phyloP scores from a whole-genome alignment of 140 eudicot species.

The Stevia rebaudiana region DNA sequence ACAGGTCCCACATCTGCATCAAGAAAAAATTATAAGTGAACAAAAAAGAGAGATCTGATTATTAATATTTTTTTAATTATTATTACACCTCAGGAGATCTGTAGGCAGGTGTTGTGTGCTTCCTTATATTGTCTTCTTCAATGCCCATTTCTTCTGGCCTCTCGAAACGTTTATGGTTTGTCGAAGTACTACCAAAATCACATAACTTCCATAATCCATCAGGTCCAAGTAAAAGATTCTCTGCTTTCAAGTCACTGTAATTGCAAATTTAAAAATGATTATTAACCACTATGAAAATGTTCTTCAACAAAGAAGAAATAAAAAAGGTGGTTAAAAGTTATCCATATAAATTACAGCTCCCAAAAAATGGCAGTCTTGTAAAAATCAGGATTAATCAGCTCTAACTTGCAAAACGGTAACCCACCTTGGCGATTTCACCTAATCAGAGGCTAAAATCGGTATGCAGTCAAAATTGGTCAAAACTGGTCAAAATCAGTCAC shows the following conservation, averaged over 20 bases:
- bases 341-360: conserved; percentile 19
- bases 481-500: too few species aligned
- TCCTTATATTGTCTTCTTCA: conserved; percentile 95
- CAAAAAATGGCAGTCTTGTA: too few species aligned
- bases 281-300: not conserved
- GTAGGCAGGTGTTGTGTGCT: conserved; percentile 97
- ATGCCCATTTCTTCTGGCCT: conserved; percentile 99
- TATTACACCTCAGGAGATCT: conserved; percentile 91
- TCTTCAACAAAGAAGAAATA: conserved; percentile 1
- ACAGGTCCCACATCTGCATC: conserved; percentile 93
- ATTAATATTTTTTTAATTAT: not conserved
- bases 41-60: not conserved
- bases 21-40: conserved; percentile 25
- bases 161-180: conserved; percentile 91
- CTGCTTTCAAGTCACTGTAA: conserved; percentile 89
- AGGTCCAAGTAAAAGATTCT: conserved; percentile 82
- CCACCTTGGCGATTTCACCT: too few species aligned
- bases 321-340: not conserved
- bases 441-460: too few species aligned
- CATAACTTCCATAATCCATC: conserved; percentile 98
- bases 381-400: too few species aligned
- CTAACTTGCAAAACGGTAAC: too few species aligned
- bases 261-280: conserved; percentile 7
- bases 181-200: conserved; percentile 95
- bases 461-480: too few species aligned